Evolutionary conservation across 129 eudicot genomes (phyloP).

Genomic region (Centella asiatica): DNA sequence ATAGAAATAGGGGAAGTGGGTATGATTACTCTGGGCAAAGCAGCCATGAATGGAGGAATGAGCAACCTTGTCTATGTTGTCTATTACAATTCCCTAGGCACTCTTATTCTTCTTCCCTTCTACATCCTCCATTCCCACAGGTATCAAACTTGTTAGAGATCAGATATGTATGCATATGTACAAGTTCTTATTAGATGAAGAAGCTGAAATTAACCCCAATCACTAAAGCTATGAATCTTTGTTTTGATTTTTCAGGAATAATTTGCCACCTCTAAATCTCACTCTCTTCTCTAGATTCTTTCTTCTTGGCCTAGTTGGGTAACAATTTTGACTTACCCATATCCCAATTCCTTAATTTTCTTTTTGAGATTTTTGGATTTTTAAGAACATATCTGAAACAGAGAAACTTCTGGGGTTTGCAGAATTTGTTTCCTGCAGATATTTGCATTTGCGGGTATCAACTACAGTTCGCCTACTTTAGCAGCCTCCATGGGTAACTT

Average conservation of each 20-base stretch:
- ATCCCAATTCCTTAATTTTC: neutral
- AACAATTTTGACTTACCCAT: neutral
- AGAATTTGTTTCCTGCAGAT: slow-evolving; percentile 46
- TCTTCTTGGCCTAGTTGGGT: slow-evolving; percentile 46
- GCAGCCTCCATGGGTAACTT: slow-evolving; percentile 48
- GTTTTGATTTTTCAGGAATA: slow-evolving; percentile 23
- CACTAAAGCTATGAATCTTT: neutral
- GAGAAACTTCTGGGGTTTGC: slow-evolving; percentile 5
- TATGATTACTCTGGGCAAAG: slow-evolving; percentile 42
- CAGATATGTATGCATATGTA: neutral
- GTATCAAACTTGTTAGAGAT: neutral
- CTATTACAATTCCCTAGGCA: slow-evolving; percentile 45
- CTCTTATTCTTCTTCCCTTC: slow-evolving; percentile 40
- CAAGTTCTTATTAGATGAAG: neutral
- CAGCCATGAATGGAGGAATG: slow-evolving; percentile 46
- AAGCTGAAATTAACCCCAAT: too few relatives aligned
- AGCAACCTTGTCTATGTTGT: slow-evolving; percentile 51
- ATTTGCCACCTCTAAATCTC: slow-evolving; percentile 35
- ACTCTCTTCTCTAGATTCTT: slow-evolving; percentile 30
- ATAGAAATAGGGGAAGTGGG: slow-evolving; percentile 46
- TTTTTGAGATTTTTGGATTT: neutral
- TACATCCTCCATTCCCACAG: slow-evolving; percentile 41
- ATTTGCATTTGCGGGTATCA: slow-evolving; percentile 41
- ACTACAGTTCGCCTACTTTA: slow-evolving; percentile 46
- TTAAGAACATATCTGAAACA: too few relatives aligned